Percentiles rank a stretch among this genome's conserved stretches.
phyloP scores from a whole-genome alignment of 768 basidiomycete genomes.

The Tulasnella sp. region DNA sequence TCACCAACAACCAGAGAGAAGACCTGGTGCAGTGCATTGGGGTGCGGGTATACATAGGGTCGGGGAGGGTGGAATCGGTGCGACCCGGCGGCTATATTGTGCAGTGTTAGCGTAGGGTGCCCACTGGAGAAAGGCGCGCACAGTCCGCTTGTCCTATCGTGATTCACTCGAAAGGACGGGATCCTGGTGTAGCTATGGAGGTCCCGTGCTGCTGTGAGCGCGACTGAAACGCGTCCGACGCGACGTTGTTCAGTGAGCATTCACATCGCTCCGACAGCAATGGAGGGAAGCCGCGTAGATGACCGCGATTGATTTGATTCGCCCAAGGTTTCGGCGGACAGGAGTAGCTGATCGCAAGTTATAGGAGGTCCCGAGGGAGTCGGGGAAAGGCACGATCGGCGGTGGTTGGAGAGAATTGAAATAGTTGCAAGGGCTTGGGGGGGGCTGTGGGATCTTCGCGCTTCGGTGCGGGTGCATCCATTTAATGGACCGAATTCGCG shows the following conservation, averaged over 20 bases:
- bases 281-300: neutral
- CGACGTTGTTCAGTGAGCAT: neutral
- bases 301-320: neutral
- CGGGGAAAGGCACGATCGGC: neutral
- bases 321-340: neutral
- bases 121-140: neutral
- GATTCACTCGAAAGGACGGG: neutral
- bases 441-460: neutral
- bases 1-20: neutral
- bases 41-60: neutral
- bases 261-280: neutral
- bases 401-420: neutral
- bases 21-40: neutral
- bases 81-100: neutral
- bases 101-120: neutral
- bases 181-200: neutral
- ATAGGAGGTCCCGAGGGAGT: neutral
- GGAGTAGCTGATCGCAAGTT: neutral
- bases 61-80: neutral
- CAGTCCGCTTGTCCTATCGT: neutral
- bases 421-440: neutral
- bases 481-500: neutral
- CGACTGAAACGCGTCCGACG: neutral
- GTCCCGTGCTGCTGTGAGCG: neutral
- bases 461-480: no score